phyloP scores from a whole-genome alignment of 176 grass and related monocot species.

The Sorghum bicolor region Sorghum_bicolor_NCBIv3 NC_012875.2:48842501-48843000 shows the following conservation, averaged over 20 bases:
- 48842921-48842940: conserved; percentile 34
- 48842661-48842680: conserved; percentile 70
- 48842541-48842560: conserved; percentile 81
- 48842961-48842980: conserved; percentile 48
- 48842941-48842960: conserved; percentile 34
- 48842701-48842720: conserved; percentile 52
- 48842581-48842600: conserved; percentile 38
- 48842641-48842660: conserved; percentile 67
- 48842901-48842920: conserved; percentile 37
- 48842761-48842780: conserved; percentile 74
- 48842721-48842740: conserved; percentile 52
- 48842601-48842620: conserved; percentile 53
- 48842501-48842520: conserved; percentile 50
- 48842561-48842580: conserved; percentile 58
- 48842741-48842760: conserved; percentile 45
- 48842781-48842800: conserved; percentile 63
- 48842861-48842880: conserved; percentile 42
- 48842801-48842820: conserved; percentile 56
- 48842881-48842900: conserved; percentile 34
- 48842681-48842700: conserved; percentile 62
- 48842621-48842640: conserved; percentile 70
- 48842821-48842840: conserved; percentile 36
- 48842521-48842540: conserved; percentile 54
- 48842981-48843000: conserved; percentile 57
- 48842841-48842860: conserved; percentile 59